These are phyloP conservation scores for Neurospora sp. DNA, from an alignment of 495 filamentous ascomycete genomes.

Conservation along the genomic window DNA sequence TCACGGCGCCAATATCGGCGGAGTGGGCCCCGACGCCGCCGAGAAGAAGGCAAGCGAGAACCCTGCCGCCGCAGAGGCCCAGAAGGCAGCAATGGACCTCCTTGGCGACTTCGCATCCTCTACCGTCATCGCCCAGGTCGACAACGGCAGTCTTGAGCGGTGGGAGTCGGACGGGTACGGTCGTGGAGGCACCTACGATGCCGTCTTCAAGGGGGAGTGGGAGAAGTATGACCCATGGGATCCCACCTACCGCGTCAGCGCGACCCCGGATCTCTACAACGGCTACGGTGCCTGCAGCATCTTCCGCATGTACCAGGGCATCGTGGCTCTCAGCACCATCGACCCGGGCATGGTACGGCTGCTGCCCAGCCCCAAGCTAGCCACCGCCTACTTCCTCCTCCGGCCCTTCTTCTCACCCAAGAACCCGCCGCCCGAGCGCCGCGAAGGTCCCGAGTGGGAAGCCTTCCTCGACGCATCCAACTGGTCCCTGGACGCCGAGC, in stretches of 20 bases:
- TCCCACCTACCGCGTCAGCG: constrained; percentile 58
- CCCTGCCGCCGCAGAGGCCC: constrained; percentile 11
- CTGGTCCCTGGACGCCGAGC: constrained; percentile 41
- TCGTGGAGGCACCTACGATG: constrained; percentile 56
- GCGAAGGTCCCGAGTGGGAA: constrained; percentile 27
- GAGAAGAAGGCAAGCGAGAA: constrained; percentile 10
- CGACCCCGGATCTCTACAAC: constrained; percentile 73
- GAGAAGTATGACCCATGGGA: constrained; percentile 84
- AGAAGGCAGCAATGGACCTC: constrained; percentile 26
- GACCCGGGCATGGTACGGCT: constrained; percentile 76
- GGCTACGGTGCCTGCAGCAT: constrained; percentile 78
- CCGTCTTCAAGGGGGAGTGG: constrained; percentile 72
- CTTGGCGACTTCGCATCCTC: constrained; percentile 37
- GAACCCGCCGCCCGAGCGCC: constrained; percentile 27
- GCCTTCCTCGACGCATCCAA: constrained; percentile 48
- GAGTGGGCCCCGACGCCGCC: constrained; percentile 19
- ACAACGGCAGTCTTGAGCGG: constrained; percentile 77
- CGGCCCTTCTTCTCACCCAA: constrained; percentile 73
- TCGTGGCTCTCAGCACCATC: constrained; percentile 71
- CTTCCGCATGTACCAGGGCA: constrained; percentile 85
- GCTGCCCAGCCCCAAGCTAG: constrained; percentile 68
- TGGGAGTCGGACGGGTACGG: constrained; percentile 86
- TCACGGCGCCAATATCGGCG: constrained; percentile 34
- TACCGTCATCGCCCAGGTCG: constrained; percentile 58
- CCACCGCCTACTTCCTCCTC: constrained; percentile 79